A percentile compares a stretch with the other conserved stretches of the same genome.
Conservation (phyloP, 108 stramenopile genomes). For the Nitzschia sp. region DNA sequence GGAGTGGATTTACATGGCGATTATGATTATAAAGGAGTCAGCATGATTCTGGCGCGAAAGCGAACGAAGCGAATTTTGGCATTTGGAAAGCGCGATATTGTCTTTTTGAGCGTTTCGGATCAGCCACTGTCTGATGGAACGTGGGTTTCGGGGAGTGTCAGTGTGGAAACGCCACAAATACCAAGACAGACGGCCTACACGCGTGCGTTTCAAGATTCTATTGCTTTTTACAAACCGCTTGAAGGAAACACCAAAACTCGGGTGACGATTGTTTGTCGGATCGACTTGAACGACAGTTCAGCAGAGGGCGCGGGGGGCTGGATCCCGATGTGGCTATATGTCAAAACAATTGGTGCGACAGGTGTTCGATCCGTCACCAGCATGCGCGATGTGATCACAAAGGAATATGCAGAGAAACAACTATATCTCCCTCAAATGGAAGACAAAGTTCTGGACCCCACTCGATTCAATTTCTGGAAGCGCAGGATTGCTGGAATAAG, state of each 20-base stretch:
- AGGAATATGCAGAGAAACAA: slow-evolving; percentile 3
- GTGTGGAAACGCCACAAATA: slow-evolving; percentile 40
- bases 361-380: slow-evolving; percentile 49
- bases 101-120: slow-evolving; percentile 62
- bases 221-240: slow-evolving; percentile 66
- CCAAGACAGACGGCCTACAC: slow-evolving; percentile 45
- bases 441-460: not conserved
- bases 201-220: slow-evolving; percentile 69
- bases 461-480: not conserved
- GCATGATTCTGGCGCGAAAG: slow-evolving; percentile 62
- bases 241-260: slow-evolving; percentile 26
- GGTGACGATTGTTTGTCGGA: slow-evolving; percentile 67
- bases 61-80: slow-evolving; percentile 52
- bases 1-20: slow-evolving; percentile 43
- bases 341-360: slow-evolving; percentile 64
- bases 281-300: slow-evolving; percentile 65
- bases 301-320: slow-evolving; percentile 55
- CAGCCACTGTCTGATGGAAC: slow-evolving; percentile 44
- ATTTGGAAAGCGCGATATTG: slow-evolving; percentile 70
- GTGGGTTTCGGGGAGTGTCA: slow-evolving; percentile 65
- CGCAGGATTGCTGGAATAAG: not conserved
- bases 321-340: slow-evolving; percentile 73
- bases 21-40: slow-evolving; percentile 32
- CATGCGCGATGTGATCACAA: slow-evolving; percentile 45
- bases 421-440: not conserved